Conservation (phyloP, 352 stramenopile species). For the Pythium folliculosum region DNA sequence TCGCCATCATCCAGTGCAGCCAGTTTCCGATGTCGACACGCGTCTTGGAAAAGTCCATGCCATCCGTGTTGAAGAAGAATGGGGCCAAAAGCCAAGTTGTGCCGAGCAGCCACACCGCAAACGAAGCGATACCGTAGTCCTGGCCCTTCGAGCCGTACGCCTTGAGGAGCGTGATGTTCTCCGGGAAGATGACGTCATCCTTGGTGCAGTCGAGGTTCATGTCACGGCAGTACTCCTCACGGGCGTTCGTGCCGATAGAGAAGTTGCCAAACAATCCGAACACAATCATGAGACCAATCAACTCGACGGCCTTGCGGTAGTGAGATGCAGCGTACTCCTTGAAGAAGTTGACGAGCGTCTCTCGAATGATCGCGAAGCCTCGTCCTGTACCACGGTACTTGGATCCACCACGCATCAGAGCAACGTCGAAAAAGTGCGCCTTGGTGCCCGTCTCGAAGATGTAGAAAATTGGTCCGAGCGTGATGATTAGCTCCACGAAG, state of each 20-base stretch:
- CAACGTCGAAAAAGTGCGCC: conserved; percentile 84
- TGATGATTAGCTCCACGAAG: conserved; percentile 81
- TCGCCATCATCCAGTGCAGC: conserved; percentile 80
- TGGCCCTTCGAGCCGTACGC: conserved; percentile 85
- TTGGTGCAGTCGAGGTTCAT: conserved; percentile 56
- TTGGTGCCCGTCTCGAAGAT: conserved; percentile 88
- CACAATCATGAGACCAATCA: conserved; percentile 81
- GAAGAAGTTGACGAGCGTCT: conserved; percentile 86
- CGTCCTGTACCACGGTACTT: conserved; percentile 86
- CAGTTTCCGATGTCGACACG: conserved; percentile 82
- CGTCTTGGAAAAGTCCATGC: conserved; percentile 86
- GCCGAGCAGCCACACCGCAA: conserved; percentile 84
- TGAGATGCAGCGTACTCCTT: conserved; percentile 85
- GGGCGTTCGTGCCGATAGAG: conserved; percentile 56
- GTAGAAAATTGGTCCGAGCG: conserved; percentile 84
- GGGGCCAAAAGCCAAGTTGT: conserved; percentile 78
- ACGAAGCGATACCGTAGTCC: conserved; percentile 87
- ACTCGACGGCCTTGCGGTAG: conserved; percentile 80
- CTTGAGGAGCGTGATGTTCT: conserved; percentile 72
- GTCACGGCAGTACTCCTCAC: conserved; percentile 57
- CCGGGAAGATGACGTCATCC: conserved; percentile 51
- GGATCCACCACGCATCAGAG: conserved; percentile 84
- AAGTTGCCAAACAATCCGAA: conserved; percentile 84
- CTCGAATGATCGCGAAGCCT: conserved; percentile 83
- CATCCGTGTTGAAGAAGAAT: conserved; percentile 89